Conservation (phyloP, 192 early-diverging fungal genomes). For the Dispira parvispora region DNA sequence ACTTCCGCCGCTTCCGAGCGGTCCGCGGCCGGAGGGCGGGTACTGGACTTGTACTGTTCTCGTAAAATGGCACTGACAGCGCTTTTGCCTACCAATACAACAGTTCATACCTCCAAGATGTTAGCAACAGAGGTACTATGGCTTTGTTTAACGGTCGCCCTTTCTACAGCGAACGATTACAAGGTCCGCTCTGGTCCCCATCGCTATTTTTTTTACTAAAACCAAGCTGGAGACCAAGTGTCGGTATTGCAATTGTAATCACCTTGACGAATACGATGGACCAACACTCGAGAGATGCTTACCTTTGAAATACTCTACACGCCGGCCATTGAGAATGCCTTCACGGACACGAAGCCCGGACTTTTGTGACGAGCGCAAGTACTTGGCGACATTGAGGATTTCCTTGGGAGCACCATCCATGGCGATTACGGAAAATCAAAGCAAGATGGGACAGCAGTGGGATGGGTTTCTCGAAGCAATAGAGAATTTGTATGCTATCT, state of each 20-base stretch:
- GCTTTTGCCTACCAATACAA: conserved; percentile 18
- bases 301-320: conserved; percentile 92
- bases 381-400: conserved; percentile 52
- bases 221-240: neutral
- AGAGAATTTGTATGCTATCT: no score
- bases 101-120: neutral
- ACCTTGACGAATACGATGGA: neutral
- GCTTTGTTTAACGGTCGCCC: no score
- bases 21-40: conserved; percentile 31
- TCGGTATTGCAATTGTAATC: neutral
- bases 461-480: no score
- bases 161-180: neutral
- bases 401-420: conserved; percentile 30
- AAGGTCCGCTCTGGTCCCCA: conserved; percentile 7
- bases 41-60: conserved; percentile 18
- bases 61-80: conserved; percentile 21
- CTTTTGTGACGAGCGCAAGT: conserved; percentile 47
- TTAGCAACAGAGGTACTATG: conserved; percentile 8
- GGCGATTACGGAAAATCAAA: conserved; percentile 6
- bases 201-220: conserved; percentile 18
- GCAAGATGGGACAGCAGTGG: no score
- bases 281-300: neutral
- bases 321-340: conserved; percentile 74
- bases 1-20: conserved; percentile 43
- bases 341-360: conserved; percentile 62